phyloP scores from a whole-genome alignment of 1,284 basidiomycete species.

The Wolfiporia cocos region DNA sequence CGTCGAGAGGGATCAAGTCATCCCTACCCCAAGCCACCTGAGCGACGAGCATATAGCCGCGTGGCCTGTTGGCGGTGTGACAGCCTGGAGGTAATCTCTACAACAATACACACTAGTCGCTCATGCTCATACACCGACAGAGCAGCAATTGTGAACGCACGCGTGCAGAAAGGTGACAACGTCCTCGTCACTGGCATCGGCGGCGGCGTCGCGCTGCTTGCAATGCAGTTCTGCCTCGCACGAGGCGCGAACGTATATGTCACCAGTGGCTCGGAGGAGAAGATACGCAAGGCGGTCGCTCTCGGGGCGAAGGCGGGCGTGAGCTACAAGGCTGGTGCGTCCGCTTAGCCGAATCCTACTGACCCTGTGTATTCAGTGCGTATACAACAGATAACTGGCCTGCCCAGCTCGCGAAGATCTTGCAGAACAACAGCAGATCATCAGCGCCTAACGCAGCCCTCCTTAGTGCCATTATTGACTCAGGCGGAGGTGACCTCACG shows the following conservation, averaged over 20 bases:
- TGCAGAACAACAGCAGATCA: conserved; percentile 38
- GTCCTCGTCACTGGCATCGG: conserved; percentile 78
- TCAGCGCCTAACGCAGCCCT: too few species aligned
- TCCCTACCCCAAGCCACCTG: conserved; percentile 65
- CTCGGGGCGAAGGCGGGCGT: conserved; percentile 79
- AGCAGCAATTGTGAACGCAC: conserved; percentile 65
- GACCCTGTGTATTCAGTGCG: neutral
- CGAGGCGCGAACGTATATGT: conserved; percentile 79
- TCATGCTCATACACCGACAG: too few species aligned
- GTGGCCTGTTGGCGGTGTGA: conserved; percentile 74
- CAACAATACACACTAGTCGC: too few species aligned
- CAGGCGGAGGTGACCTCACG: conserved; percentile 75
- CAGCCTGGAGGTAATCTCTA: conserved; percentile 83
- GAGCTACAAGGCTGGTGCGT: conserved; percentile 62
- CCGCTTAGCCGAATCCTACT: too few species aligned
- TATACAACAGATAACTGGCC: conserved; percentile 60
- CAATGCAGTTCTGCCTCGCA: conserved; percentile 74
- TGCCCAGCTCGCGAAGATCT: conserved; percentile 40
- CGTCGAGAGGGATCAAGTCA: conserved; percentile 65
- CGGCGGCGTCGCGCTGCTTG: conserved; percentile 79
- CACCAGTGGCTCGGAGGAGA: conserved; percentile 68
- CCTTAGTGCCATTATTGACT: conserved; percentile 65
- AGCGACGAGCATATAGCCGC: conserved; percentile 67
- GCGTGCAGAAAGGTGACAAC: conserved; percentile 59
- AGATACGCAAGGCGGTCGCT: conserved; percentile 60